phyloP scores from a whole-genome alignment of 495 filamentous ascomycete species.

The Aspergillus coremiiformis region DNA sequence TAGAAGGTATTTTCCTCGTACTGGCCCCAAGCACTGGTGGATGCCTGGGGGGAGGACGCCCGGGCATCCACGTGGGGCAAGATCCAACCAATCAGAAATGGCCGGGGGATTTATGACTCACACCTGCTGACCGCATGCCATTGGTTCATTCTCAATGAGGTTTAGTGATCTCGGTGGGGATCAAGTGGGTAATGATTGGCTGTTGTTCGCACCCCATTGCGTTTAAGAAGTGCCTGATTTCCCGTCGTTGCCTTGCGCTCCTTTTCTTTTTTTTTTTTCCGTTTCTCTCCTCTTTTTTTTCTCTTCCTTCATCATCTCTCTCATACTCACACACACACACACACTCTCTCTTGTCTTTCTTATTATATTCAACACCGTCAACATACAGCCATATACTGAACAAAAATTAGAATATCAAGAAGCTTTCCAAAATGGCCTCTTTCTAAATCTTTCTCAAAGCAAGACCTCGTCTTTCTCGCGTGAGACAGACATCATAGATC shows the following conservation, averaged over 20 bases:
- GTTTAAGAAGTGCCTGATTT: conserved; percentile 39
- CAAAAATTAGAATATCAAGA: conserved; percentile 13
- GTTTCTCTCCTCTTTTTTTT: conserved; percentile 11
- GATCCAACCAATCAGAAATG: conserved; percentile 20
- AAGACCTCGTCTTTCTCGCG: conserved; percentile 33
- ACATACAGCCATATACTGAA: conserved; percentile 28
- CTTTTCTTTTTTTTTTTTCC: conserved; percentile 13
- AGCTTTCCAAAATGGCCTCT: conserved; percentile 39
- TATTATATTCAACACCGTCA: conserved; percentile 19
- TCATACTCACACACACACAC: conserved; percentile 1
- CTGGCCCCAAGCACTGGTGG: conserved; percentile 2
- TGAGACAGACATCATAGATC: conserved; percentile 47
- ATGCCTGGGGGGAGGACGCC: conserved; percentile 17
- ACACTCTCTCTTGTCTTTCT: not conserved
- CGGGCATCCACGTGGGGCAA: not conserved
- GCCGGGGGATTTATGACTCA: conserved; percentile 28
- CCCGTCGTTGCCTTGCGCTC: conserved; percentile 31
- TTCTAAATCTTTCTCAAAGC: conserved; percentile 37
- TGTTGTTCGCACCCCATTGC: conserved; percentile 12
- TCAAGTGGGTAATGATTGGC: conserved; percentile 15
- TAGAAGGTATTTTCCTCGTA: not conserved
- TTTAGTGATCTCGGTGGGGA: conserved; percentile 11
- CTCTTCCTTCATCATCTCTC: conserved; percentile 4
- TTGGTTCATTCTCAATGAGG: conserved; percentile 14
- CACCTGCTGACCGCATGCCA: conserved; percentile 29